phyloP scores from a whole-genome alignment of 805 yeast genomes.

The Zygotorulaspora chibaensis region DNA sequence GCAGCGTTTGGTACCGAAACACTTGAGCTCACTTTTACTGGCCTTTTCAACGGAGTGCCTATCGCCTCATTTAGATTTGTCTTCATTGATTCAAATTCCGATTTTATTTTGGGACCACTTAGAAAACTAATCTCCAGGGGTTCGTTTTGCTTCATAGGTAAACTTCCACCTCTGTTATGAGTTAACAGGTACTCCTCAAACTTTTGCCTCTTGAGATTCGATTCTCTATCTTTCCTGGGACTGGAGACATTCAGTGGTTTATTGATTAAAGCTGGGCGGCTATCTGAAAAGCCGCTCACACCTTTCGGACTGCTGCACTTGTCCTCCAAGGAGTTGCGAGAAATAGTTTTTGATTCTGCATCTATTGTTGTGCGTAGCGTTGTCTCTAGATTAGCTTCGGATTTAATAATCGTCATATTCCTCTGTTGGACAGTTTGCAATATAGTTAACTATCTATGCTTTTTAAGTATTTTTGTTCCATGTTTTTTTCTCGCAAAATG shows the following conservation, averaged over 20 bases:
- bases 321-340: neutral
- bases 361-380: neutral
- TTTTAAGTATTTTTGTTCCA: neutral
- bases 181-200: constrained; percentile 13
- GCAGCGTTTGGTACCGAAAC: neutral
- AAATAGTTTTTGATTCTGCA: neutral
- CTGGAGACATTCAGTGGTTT: constrained; percentile 14
- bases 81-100: constrained; percentile 1
- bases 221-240: constrained; percentile 3
- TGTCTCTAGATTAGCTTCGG: constrained; percentile 9
- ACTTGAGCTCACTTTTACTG: neutral
- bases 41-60: constrained; percentile 3
- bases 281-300: constrained; percentile 2
- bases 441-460: neutral
- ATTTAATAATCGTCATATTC: constrained; percentile 16
- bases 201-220: constrained; percentile 8
- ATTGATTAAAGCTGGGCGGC: constrained; percentile 24
- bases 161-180: neutral
- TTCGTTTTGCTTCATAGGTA: neutral
- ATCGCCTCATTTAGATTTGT: neutral
- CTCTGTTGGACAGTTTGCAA: neutral
- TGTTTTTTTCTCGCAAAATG: too few species aligned
- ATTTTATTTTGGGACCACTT: constrained; percentile 1
- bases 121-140: neutral
- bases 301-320: neutral